Evolutionary conservation across 1,139 yeast species (phyloP), one percentile per base, ranked within the genome.

Genomic region (Protomyces inouyei): DNA sequence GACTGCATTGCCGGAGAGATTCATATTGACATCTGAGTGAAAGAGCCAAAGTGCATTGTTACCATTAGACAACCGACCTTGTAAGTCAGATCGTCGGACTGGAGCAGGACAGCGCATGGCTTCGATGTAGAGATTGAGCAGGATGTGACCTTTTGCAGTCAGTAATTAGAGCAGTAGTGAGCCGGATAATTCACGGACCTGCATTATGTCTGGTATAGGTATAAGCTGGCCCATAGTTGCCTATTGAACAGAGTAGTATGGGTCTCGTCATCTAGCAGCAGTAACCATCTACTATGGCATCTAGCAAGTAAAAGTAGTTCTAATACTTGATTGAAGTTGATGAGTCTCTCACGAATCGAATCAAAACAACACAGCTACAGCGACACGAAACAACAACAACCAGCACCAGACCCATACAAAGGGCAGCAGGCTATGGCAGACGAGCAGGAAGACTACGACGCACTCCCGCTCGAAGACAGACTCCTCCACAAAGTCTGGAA

Each of bases 401-500:
- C 14, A 37, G 43, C 16, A 14, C 14, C 14, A 37, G 43, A 37
- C 43, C 10, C 9, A 37, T n/a, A 14, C 43, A 14, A n/a, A 12
- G 43, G 16, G 43, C 43, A 37, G 16, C 16, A n/a, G 16, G 43
- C 48, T 40, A 59, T 59, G 63, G 56, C 63, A n/a, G 64, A 55
- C n/a, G 59, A 54, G 38, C 64, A 64, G 35, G 82, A 79, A 67
- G 95, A 89, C 72, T 86, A 78, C 71, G 79, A 86, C 48, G 72
- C 80, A 10, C 77, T 91, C 64, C 85, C 95, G 1, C 74, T 90
- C 40, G 84, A 82, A 21, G 90, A 88, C 64, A 78, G 90, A 59
- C 76, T 88, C 57, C 77, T 74, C 12, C 95, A 88, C 74, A 86
- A 85, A 72, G 84, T 83, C n/a, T 95, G 98, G 98, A 92, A 91